phyloP scores from a whole-genome alignment of 257 asterid species.

The Henckelia pumila region DNA sequence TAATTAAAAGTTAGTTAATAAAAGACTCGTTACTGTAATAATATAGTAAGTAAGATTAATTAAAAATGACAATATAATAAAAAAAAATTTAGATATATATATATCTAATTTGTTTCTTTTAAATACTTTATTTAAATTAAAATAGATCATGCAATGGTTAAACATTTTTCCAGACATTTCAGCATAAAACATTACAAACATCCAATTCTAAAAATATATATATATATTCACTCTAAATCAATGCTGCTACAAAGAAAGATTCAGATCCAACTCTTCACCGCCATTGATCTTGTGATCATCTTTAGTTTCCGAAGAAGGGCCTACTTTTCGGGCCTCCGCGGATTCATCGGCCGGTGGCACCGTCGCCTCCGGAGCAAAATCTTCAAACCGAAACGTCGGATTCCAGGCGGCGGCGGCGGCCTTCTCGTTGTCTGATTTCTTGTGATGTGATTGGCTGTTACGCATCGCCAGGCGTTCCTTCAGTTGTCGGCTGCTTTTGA shows the following conservation, averaged over 20 bases:
- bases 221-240: too few relatives aligned
- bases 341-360: background rate
- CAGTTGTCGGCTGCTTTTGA: constrained; percentile 32
- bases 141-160: too few relatives aligned
- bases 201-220: too few relatives aligned
- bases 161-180: too few relatives aligned
- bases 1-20: too few relatives aligned
- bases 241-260: constrained; percentile 30
- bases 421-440: background rate
- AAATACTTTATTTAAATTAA: too few relatives aligned
- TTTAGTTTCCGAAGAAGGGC: background rate
- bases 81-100: too few relatives aligned
- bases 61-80: too few relatives aligned
- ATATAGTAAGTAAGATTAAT: too few relatives aligned
- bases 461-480: constrained; percentile 12
- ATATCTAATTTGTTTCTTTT: too few relatives aligned
- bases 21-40: too few relatives aligned
- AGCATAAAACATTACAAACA: background rate
- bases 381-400: background rate
- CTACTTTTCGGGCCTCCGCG: background rate
- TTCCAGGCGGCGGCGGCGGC: constrained; percentile 14
- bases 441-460: background rate
- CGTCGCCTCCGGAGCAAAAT: background rate
- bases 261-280: constrained; percentile 30
- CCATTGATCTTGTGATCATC: constrained; percentile 10